phyloP scores from a whole-genome alignment of 352 stramenopile species.

The Phytophthora ramorum region DNA sequence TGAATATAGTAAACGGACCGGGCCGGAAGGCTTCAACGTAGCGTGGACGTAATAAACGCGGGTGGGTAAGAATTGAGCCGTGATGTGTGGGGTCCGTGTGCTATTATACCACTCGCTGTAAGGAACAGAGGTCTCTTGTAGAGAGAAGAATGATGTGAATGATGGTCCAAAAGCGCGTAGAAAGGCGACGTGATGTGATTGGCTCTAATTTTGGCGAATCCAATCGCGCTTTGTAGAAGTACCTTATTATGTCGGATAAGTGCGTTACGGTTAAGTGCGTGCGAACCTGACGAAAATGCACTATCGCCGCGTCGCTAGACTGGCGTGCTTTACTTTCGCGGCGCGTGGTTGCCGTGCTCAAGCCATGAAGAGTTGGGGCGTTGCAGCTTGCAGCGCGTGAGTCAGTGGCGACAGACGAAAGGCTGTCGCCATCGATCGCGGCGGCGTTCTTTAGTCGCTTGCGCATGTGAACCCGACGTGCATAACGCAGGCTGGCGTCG shows the following conservation, averaged over 20 bases:
- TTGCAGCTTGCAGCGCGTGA: conserved; percentile 11
- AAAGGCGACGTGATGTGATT: background rate
- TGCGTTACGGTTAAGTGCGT: background rate
- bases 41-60: conserved; percentile 2
- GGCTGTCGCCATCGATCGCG: conserved; percentile 7
- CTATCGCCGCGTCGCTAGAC: conserved; percentile 9
- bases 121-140: background rate
- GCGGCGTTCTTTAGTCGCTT: conserved; percentile 19
- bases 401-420: conserved; percentile 11
- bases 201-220: background rate
- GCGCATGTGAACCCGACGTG: conserved; percentile 11
- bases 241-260: background rate
- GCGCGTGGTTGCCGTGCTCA: too few relatives aligned
- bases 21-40: background rate
- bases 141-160: conserved; percentile 1
- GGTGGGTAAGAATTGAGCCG: conserved; percentile 10
- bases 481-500: conserved; percentile 19
- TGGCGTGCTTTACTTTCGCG: background rate
- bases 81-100: conserved; percentile 20
- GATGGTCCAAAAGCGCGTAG: background rate
- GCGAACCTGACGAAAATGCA: background rate
- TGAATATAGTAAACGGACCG: conserved; percentile 7
- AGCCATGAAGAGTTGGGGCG: conserved; percentile 1
- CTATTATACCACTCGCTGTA: background rate
- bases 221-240: background rate